These are phyloP conservation scores for Solanum paucissectum DNA, from an alignment of 257 asterid genomes.

Conservation along the genomic window DNA sequence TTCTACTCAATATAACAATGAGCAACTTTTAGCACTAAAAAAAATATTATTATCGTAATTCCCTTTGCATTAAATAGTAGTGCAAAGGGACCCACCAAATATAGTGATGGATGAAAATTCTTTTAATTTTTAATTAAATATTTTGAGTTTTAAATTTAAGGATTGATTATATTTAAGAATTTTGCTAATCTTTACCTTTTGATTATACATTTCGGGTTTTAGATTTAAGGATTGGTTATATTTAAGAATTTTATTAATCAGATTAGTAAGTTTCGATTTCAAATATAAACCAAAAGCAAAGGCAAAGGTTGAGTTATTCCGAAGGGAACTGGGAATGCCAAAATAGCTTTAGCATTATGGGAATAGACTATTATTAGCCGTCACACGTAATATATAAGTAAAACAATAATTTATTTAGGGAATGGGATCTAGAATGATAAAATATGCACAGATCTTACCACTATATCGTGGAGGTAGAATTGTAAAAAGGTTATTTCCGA, in stretches of 20 bases:
- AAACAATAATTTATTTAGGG: too few species aligned
- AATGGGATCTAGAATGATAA: background rate
- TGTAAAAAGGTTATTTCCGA: too few species aligned
- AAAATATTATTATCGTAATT: background rate
- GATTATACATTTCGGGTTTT: too few species aligned
- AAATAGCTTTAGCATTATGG: background rate
- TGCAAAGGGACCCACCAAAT: background rate
- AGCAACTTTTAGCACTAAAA: background rate
- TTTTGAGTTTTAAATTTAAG: too few species aligned
- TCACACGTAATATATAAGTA: background rate
- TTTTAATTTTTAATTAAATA: too few species aligned
- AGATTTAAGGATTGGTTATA: too few species aligned
- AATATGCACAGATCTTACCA: too few species aligned
- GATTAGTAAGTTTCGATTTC: too few species aligned
- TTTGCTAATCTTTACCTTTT: too few species aligned
- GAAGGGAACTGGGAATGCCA: background rate
- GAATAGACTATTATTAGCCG: background rate
- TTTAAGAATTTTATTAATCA: too few species aligned
- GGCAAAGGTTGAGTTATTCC: background rate
- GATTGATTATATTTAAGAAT: too few species aligned
- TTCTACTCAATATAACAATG: background rate
- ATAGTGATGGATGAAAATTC: background rate
- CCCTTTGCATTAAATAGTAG: background rate
- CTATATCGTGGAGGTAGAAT: background rate
- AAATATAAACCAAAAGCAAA: background rate